Conservation (phyloP, 768 basidiomycete species). For the Termitomyces sp. region DNA sequence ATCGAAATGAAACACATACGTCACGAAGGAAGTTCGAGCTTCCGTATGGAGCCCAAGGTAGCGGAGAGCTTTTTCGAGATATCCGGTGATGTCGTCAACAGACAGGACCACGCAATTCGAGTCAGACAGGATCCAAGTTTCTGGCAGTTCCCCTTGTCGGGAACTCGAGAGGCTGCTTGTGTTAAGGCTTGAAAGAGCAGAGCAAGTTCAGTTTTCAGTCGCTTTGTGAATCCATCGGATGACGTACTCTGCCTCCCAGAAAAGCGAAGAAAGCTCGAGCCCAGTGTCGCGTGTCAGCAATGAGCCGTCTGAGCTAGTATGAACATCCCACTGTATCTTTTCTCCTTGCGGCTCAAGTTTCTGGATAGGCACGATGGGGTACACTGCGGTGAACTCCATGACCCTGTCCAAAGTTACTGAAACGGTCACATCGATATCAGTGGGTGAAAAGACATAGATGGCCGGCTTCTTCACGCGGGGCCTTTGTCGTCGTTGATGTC, state of each 20-base stretch:
- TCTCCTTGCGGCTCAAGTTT: slow-evolving; percentile 9
- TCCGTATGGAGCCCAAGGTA: slow-evolving; percentile 36
- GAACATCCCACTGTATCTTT: slow-evolving; percentile 31
- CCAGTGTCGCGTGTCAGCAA: slow-evolving; percentile 25
- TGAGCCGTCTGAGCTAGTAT: slow-evolving; percentile 22
- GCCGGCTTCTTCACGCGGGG: slow-evolving; percentile 25
- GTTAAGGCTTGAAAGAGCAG: not conserved
- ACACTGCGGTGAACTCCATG: slow-evolving; percentile 31
- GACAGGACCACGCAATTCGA: slow-evolving; percentile 27
- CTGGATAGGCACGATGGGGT: slow-evolving; percentile 27
- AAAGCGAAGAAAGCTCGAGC: slow-evolving; percentile 30
- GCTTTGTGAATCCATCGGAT: not conserved
- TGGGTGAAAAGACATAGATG: slow-evolving; percentile 31
- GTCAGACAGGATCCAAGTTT: slow-evolving; percentile 16
- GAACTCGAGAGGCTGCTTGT: not conserved
- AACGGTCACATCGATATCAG: slow-evolving; percentile 21
- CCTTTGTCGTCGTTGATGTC: not conserved
- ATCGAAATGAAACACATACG: slow-evolving; percentile 20
- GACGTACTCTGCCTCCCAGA: slow-evolving; percentile 35
- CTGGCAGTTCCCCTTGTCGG: slow-evolving; percentile 1
- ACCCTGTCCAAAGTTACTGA: slow-evolving; percentile 26
- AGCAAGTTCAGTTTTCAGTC: not conserved
- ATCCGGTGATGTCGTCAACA: slow-evolving; percentile 23
- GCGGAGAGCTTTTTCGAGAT: slow-evolving; percentile 29
- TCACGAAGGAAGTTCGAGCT: slow-evolving; percentile 44